These are phyloP conservation scores for Aegilops sharonensis DNA, from an alignment of 176 grass and related monocot genomes.

Conservation along the genomic window DNA sequence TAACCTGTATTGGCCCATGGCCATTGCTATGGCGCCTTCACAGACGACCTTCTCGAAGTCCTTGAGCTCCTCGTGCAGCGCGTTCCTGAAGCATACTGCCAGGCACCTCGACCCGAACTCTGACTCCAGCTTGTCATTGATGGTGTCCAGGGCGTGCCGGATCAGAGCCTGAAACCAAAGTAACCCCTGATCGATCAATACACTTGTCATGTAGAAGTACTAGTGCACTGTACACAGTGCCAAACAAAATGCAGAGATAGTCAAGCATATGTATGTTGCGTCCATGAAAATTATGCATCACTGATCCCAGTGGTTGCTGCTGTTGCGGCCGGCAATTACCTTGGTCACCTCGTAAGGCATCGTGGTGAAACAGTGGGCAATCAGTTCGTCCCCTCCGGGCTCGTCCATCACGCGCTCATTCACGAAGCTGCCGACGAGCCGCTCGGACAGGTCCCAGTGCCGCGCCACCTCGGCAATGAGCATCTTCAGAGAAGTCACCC, in stretches of 20 bases:
- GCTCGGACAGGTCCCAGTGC: not conserved
- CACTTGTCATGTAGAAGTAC: not conserved
- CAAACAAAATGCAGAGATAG: not conserved
- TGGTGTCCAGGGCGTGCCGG: not conserved
- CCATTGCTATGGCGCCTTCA: not conserved
- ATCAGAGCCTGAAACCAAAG: slow-evolving; percentile 12
- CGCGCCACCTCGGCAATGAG: not conserved
- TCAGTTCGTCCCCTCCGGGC: not conserved
- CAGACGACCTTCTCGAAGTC: not conserved
- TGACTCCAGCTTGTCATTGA: not conserved
- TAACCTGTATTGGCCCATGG: slow-evolving; percentile 13
- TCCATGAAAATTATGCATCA: not conserved
- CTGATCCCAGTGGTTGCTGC: not conserved
- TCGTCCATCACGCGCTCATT: not conserved
- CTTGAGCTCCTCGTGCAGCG: not conserved
- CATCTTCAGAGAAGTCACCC: not conserved
- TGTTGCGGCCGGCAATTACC: not conserved
- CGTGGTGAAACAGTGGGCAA: slow-evolving; percentile 1
- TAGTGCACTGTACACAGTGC: too few species aligned
- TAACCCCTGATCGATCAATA: not conserved
- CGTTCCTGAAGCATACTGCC: not conserved
- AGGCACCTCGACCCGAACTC: slow-evolving; percentile 13
- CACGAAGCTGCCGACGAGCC: not conserved
- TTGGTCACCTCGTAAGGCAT: not conserved
- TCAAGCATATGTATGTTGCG: too few species aligned